phyloP scores from a whole-genome alignment of 192 early-diverging fungal species.

The Coemansia sp. region DNA sequence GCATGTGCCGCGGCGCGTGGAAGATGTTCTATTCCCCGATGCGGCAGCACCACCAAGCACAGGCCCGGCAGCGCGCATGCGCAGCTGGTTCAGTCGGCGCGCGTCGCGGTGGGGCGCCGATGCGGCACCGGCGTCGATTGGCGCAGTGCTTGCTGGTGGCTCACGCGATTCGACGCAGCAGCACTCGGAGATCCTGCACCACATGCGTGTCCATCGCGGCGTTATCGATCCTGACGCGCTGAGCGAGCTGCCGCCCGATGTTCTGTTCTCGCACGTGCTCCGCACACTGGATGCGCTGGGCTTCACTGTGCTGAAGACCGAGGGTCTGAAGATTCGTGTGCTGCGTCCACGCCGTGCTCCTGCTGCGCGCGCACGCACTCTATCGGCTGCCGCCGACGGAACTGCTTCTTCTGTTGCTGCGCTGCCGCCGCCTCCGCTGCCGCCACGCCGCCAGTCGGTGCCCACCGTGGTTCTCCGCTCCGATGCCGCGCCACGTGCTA shows the following conservation, averaged over 20 bases:
- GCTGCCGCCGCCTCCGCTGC: background rate
- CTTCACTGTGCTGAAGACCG: conserved; percentile 51
- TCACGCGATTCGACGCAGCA: conserved; percentile 25
- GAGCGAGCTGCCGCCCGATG: conserved; percentile 64
- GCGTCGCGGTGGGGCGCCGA: conserved; percentile 48
- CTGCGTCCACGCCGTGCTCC: conserved; percentile 32
- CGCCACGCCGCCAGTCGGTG: conserved; percentile 30
- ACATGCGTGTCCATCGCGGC: conserved; percentile 72
- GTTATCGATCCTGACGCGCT: conserved; percentile 71
- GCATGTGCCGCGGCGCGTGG: conserved; percentile 36
- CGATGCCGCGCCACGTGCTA: conserved; percentile 24
- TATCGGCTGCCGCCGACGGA: conserved; percentile 33
- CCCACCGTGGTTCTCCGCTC: conserved; percentile 27
- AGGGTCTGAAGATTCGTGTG: conserved; percentile 52
- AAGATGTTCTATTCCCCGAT: conserved; percentile 47
- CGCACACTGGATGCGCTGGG: conserved; percentile 55
- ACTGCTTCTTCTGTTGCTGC: background rate
- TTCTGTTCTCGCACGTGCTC: conserved; percentile 68
- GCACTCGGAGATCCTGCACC: conserved; percentile 54
- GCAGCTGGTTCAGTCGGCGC: conserved; percentile 72
- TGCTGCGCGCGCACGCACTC: conserved; percentile 42
- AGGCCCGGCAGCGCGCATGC: conserved; percentile 66
- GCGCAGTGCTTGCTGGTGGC: conserved; percentile 36
- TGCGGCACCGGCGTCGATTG: conserved; percentile 37
- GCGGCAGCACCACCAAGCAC: conserved; percentile 35